Conservation (phyloP, 768 basidiomycete species). For the Peribolospora kevripleyi region DNA sequence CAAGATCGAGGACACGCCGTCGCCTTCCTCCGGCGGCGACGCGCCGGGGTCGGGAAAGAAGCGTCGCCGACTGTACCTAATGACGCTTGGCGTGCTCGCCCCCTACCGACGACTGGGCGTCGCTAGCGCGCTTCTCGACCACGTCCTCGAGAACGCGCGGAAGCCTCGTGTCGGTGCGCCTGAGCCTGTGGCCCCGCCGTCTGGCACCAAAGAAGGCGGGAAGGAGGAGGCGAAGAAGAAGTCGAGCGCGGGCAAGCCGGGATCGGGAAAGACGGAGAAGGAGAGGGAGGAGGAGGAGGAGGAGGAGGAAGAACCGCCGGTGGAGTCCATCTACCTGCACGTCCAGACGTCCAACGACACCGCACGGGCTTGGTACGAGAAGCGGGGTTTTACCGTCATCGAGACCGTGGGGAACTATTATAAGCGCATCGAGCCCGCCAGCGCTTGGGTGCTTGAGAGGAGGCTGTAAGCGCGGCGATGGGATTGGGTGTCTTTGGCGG, state of each 20-base stretch:
- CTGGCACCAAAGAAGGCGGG: background rate
- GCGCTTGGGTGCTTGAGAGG: slow-evolving; percentile 69
- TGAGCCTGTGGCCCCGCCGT: background rate
- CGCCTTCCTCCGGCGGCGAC: background rate
- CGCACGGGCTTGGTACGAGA: slow-evolving; percentile 61
- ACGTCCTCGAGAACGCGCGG: slow-evolving; percentile 27
- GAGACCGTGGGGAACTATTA: slow-evolving; percentile 44
- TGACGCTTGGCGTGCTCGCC: slow-evolving; percentile 78
- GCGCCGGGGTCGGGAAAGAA: background rate
- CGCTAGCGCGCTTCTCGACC: slow-evolving; percentile 46
- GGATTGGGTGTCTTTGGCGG: too few relatives aligned
- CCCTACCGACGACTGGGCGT: slow-evolving; percentile 61
- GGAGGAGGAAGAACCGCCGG: background rate
- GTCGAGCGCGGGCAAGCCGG: slow-evolving; percentile 1
- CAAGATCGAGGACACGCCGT: slow-evolving; percentile 35
- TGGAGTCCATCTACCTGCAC: slow-evolving; percentile 40
- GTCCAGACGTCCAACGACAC: slow-evolving; percentile 59
- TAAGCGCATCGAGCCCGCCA: slow-evolving; percentile 49
- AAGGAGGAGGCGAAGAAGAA: slow-evolving; percentile 7
- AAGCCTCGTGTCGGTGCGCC: slow-evolving; percentile 5
- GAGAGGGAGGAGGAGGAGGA: slow-evolving; percentile 1
- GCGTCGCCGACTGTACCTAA: slow-evolving; percentile 36
- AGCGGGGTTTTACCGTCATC: slow-evolving; percentile 50
- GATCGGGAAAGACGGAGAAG: background rate
- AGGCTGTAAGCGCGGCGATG: slow-evolving; percentile 15